Percentiles rank a stretch among this genome's conserved stretches.
Conservation (phyloP, 139 green algal genomes). For the Pseudopediastrum boryanum region DNA sequence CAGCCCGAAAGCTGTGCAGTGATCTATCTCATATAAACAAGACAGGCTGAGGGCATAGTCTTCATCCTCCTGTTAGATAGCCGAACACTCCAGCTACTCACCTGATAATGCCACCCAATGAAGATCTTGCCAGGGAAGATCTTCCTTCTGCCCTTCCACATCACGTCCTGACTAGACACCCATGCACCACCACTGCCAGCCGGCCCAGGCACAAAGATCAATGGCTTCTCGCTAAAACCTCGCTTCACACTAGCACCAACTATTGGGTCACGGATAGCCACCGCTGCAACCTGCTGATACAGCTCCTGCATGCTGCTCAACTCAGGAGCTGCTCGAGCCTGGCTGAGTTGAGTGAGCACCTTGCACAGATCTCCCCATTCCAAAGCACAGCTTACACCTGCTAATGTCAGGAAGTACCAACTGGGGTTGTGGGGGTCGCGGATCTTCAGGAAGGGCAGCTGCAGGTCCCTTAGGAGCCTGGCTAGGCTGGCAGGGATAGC, state of each 20-base stretch:
- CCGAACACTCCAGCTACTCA: not conserved
- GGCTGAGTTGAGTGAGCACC: not conserved
- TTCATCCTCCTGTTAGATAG: too few relatives aligned
- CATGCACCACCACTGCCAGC: too few relatives aligned
- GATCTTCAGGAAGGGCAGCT: not conserved
- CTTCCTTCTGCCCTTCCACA: slow-evolving; percentile 18
- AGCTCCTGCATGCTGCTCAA: slow-evolving; percentile 1
- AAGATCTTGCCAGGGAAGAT: not conserved
- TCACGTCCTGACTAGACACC: slow-evolving; percentile 2
- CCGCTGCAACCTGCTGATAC: not conserved
- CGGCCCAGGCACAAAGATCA: slow-evolving; percentile 6
- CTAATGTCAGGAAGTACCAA: not conserved
- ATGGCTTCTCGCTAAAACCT: not conserved
- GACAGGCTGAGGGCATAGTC: too few relatives aligned
- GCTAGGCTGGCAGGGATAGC: not conserved
- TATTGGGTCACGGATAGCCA: too few relatives aligned
- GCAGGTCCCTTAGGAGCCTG: slow-evolving; percentile 1
- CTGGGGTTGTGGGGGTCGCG: not conserved
- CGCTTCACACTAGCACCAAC: too few relatives aligned
- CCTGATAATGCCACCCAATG: not conserved
- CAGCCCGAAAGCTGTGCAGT: too few relatives aligned
- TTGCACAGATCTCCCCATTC: not conserved
- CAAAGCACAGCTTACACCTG: not conserved
- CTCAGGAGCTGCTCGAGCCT: not conserved
- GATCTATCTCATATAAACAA: too few relatives aligned